Evolutionary conservation across 148 eudicot species (phyloP).

Genomic region (Linanthus parryae): DNA sequence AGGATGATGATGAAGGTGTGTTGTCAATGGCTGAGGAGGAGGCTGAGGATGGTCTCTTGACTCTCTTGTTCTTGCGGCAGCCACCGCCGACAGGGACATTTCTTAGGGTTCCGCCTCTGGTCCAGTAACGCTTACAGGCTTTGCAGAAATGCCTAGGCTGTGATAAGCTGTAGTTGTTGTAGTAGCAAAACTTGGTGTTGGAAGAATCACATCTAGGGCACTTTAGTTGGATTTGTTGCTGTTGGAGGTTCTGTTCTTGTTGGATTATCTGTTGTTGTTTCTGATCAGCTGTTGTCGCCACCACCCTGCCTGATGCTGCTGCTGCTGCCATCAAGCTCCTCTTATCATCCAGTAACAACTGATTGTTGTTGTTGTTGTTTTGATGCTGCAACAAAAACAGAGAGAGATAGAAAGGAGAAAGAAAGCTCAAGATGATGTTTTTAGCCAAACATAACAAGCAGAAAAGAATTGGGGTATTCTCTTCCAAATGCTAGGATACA

Average conservation of each 20-base stretch:
- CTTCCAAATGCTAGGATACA: slow-evolving; percentile 40
- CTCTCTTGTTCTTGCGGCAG: slow-evolving; percentile 52
- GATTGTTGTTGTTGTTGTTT: too few species aligned
- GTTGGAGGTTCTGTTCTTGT: slow-evolving; percentile 16
- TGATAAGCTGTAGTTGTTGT: too few species aligned
- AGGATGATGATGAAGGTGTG: slow-evolving; percentile 9
- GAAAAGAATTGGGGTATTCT: slow-evolving; percentile 21
- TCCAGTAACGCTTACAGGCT: slow-evolving; percentile 72
- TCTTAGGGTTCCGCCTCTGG: slow-evolving; percentile 58
- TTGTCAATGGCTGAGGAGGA: neutral
- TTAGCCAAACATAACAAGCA: slow-evolving; percentile 10
- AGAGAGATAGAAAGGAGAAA: neutral
- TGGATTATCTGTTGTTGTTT: too few species aligned
- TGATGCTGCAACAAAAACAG: slow-evolving; percentile 16
- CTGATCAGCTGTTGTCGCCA: slow-evolving; percentile 21
- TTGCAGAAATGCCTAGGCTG: slow-evolving; percentile 63
- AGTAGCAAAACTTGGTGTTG: too few species aligned
- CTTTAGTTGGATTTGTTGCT: slow-evolving; percentile 28
- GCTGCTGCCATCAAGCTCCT: slow-evolving; percentile 16
- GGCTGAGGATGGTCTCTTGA: slow-evolving; percentile 21
- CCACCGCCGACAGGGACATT: slow-evolving; percentile 47
- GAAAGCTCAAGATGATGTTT: slow-evolving; percentile 6
- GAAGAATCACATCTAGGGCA: slow-evolving; percentile 51
- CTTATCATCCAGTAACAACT: slow-evolving; percentile 10
- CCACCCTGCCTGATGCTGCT: slow-evolving; percentile 8